These are phyloP conservation scores for Exophiala sp. DNA, from an alignment of 2,329 filamentous ascomycete genomes.

Conservation along the genomic window DNA sequence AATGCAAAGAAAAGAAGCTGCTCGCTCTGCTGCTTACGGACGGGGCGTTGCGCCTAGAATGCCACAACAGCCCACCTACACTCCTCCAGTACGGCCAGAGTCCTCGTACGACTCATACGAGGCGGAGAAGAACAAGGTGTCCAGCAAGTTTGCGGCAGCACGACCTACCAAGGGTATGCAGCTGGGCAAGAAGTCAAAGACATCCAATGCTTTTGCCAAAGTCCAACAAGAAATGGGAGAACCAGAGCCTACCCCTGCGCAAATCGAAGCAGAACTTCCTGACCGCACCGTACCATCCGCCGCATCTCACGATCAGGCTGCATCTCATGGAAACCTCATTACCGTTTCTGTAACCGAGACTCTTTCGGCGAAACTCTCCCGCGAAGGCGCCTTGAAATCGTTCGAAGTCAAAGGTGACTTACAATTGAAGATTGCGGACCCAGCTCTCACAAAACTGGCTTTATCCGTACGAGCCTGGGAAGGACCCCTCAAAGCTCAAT, in stretches of 20 bases:
- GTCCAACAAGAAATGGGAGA: constrained; percentile 89
- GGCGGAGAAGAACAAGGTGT: constrained; percentile 92
- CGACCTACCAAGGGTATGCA: constrained; percentile 95
- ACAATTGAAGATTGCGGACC: constrained; percentile 83
- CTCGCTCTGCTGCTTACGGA: constrained; percentile 57
- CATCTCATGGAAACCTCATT: constrained; percentile 72
- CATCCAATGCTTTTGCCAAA: constrained; percentile 93
- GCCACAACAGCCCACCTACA: constrained; percentile 85
- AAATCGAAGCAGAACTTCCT: constrained; percentile 48
- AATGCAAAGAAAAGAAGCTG: constrained; percentile 96
- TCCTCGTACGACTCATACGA: constrained; percentile 88
- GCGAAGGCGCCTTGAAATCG: constrained; percentile 81
- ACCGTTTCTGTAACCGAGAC: constrained; percentile 83
- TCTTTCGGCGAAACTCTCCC: constrained; percentile 83
- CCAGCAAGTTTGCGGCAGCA: constrained; percentile 63
- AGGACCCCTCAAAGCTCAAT: constrained; percentile 64
- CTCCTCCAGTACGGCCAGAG: constrained; percentile 69
- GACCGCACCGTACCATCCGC: constrained; percentile 44
- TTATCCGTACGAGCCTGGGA: constrained; percentile 73
- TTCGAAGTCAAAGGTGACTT: constrained; percentile 90
- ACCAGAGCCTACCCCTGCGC: constrained; percentile 57
- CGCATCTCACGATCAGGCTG: constrained; percentile 45
- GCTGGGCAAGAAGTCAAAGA: constrained; percentile 97
- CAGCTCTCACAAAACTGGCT: constrained; percentile 86
- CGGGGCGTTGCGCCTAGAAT: constrained; percentile 66